phyloP scores from a whole-genome alignment of 129 eudicot genomes.

The Oenanthe sinensis region DNA sequence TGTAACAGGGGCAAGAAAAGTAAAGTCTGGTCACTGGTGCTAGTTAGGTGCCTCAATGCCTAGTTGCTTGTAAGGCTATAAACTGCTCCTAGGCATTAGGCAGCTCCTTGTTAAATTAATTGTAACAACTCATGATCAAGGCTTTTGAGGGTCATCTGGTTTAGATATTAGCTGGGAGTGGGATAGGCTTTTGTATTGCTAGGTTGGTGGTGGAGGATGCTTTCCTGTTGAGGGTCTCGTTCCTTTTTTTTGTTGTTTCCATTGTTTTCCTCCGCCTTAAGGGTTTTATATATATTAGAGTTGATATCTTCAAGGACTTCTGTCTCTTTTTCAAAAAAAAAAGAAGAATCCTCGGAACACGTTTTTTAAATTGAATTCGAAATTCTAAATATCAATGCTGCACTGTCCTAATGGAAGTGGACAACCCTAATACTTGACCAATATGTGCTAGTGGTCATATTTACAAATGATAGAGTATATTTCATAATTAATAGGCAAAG shows the following conservation, averaged over 20 bases:
- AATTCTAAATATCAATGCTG: neutral
- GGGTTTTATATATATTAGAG: too few relatives aligned
- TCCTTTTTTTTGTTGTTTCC: too few relatives aligned
- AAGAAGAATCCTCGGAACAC: neutral
- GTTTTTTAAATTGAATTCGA: neutral
- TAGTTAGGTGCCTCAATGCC: too few relatives aligned
- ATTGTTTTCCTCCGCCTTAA: too few relatives aligned
- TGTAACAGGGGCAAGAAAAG: too few relatives aligned
- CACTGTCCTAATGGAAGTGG: too few relatives aligned
- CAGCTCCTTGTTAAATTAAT: neutral
- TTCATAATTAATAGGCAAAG: conserved; percentile 43
- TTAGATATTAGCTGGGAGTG: neutral
- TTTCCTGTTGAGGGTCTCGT: neutral
- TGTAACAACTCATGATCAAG: neutral
- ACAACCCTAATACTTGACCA: too few relatives aligned
- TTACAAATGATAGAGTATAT: neutral
- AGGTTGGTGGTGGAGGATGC: neutral
- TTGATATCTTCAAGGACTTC: neutral
- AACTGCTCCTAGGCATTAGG: too few relatives aligned
- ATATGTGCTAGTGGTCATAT: neutral
- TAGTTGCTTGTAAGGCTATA: too few relatives aligned
- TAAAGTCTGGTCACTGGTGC: too few relatives aligned
- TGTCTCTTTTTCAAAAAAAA: neutral
- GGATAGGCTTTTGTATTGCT: neutral
- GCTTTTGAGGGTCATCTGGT: neutral